A percentile compares a stretch with the other conserved stretches of the same genome.
Evolutionary conservation across 2,329 filamentous ascomycete species (phyloP).

Genomic region (Xylariaceae sp.): DNA sequence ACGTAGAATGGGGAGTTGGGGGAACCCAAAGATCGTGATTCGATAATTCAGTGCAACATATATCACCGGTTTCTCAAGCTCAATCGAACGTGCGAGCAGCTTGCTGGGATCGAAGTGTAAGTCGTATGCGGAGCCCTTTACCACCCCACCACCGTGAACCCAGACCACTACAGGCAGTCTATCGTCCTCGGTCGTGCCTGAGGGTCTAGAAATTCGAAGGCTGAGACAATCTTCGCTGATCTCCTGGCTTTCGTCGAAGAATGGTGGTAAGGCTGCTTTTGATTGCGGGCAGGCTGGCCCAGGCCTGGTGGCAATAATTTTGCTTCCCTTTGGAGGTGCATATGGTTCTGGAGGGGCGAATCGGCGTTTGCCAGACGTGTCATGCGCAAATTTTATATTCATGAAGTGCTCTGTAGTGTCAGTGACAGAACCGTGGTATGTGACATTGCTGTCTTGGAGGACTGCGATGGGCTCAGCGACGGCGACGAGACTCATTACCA

Average conservation of each 20-base stretch:
- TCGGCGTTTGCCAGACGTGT: constrained; percentile 18
- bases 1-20: constrained; percentile 15
- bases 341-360: constrained; percentile 22
- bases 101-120: constrained; percentile 17
- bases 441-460: constrained; percentile 4
- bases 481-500: no score
- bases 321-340: constrained; percentile 11
- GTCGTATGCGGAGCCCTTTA: constrained; percentile 21
- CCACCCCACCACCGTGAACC: constrained; percentile 17
- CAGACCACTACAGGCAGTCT: constrained; percentile 20
- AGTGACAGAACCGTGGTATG: constrained; percentile 10
- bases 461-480: no score
- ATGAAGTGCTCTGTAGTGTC: constrained; percentile 18
- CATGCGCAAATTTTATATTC: constrained; percentile 21
- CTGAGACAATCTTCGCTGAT: constrained; percentile 22
- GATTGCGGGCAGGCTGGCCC: constrained; percentile 22
- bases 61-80: constrained; percentile 17
- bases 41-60: constrained; percentile 22
- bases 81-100: constrained; percentile 11
- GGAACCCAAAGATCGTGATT: constrained; percentile 25
- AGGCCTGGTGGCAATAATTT: constrained; percentile 15
- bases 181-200: constrained; percentile 8
- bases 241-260: constrained; percentile 15
- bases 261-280: constrained; percentile 15
- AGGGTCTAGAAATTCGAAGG: constrained; percentile 19